A percentile compares a stretch with the other conserved stretches of the same genome.
These are phyloP conservation scores for Neonectria magnoliae DNA, from an alignment of 2,329 filamentous ascomycete species.

Conservation along the genomic window DNA sequence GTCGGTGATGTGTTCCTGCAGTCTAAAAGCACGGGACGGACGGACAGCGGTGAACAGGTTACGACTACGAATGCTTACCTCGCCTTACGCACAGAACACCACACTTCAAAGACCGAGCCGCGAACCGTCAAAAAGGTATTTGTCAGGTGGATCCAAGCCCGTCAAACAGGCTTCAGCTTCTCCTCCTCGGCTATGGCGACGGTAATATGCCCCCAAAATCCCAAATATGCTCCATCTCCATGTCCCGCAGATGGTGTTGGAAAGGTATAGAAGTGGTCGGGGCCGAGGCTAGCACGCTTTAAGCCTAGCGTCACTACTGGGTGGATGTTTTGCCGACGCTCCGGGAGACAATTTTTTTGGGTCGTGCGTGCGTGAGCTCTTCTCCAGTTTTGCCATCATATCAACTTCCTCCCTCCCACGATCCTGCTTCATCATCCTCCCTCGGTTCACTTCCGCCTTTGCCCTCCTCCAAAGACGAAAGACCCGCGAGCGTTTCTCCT, in stretches of 20 bases:
- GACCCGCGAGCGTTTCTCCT: conserved; percentile 37
- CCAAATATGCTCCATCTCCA: conserved; percentile 8
- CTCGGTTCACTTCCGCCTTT: conserved; percentile 33
- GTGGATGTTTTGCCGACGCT: conserved; percentile 54
- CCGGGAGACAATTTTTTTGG: conserved; percentile 55
- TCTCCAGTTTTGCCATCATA: conserved; percentile 41
- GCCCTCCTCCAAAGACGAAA: conserved; percentile 44
- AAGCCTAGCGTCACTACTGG: conserved; percentile 45
- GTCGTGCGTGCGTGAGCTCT: conserved; percentile 38
- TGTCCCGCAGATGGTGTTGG: conserved; percentile 46
- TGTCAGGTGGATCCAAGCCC: conserved; percentile 32
- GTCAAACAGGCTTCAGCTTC: background rate
- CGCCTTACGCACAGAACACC: background rate
- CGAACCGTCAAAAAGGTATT: conserved; percentile 38
- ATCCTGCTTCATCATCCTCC: conserved; percentile 28
- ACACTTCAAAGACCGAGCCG: conserved; percentile 3
- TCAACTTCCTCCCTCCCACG: conserved; percentile 36
- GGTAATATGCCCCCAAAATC: conserved; percentile 5
- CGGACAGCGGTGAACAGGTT: background rate
- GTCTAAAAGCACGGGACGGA: background rate
- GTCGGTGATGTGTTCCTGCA: background rate
- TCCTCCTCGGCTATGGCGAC: conserved; percentile 35
- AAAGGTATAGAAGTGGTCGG: conserved; percentile 48
- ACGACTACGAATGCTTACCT: background rate
- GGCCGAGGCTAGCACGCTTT: conserved; percentile 42